Percentiles rank a stretch among this genome's conserved stretches.
Conservation (phyloP, 2,329 filamentous ascomycete genomes). For the Ustilaginoidea virens region DNA sequence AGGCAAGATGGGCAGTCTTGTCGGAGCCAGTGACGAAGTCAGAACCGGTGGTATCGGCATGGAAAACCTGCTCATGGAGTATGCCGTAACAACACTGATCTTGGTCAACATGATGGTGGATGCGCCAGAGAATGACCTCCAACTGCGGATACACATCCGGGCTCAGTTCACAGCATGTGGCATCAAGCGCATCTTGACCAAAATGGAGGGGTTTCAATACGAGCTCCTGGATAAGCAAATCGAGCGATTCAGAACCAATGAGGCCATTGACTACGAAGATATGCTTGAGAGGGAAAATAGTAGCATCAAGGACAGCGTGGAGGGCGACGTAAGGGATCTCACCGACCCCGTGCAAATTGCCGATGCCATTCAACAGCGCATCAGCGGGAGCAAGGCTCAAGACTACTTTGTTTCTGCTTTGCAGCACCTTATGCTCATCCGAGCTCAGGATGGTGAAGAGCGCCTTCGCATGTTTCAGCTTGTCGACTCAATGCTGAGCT, state of each 20-base stretch:
- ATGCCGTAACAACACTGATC: constrained; percentile 86
- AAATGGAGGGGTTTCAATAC: constrained; percentile 98
- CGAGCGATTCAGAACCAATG: constrained; percentile 81
- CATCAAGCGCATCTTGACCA: constrained; percentile 81
- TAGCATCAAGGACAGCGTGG: constrained; percentile 76
- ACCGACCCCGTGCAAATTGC: constrained; percentile 87
- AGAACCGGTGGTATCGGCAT: constrained; percentile 93
- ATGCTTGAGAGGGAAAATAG: constrained; percentile 82
- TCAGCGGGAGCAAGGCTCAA: constrained; percentile 70
- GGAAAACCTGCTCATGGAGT: constrained; percentile 98
- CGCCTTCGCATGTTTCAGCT: constrained; percentile 91
- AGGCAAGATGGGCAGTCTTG: constrained; percentile 96
- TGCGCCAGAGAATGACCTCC: constrained; percentile 74
- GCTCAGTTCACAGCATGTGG: constrained; percentile 94
- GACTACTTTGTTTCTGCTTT: constrained; percentile 94
- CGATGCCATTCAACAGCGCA: constrained; percentile 76
- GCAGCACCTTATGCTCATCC: constrained; percentile 85
- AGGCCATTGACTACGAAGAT: constrained; percentile 97
- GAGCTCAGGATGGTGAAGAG: constrained; percentile 84
- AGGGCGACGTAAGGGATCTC: constrained; percentile 79
- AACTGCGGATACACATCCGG: constrained; percentile 83
- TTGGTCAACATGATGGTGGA: constrained; percentile 95
- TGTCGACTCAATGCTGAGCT: constrained; percentile 96
- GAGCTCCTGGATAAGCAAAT: constrained; percentile 98
- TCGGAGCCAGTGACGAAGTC: constrained; percentile 91